Evolutionary conservation across 2,329 filamentous ascomycete genomes (phyloP).

Genomic region (Acrodontium crateriforme): DNA sequence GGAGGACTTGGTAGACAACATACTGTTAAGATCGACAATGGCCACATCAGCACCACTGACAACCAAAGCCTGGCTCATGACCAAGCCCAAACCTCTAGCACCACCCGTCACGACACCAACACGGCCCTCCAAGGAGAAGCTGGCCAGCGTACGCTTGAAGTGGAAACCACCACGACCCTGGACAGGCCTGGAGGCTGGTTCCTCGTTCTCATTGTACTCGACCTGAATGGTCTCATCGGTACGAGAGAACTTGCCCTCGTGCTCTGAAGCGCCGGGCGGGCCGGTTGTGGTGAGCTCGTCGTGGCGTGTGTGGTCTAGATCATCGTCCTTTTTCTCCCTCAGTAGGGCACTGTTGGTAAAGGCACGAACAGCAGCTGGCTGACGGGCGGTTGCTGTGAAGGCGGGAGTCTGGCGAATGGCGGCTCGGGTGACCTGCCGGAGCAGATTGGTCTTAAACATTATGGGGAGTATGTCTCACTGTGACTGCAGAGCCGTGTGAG

Average conservation of each 20-base stretch:
- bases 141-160: constrained; percentile 70
- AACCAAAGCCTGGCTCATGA: constrained; percentile 86
- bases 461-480: too few species aligned
- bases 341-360: constrained; percentile 10
- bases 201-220: constrained; percentile 68
- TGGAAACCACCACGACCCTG: constrained; percentile 66
- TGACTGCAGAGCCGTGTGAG: too few species aligned
- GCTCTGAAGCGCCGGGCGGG: constrained; percentile 21
- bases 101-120: constrained; percentile 82
- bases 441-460: constrained; percentile 21
- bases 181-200: constrained; percentile 58
- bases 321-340: constrained; percentile 13
- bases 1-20: constrained; percentile 27
- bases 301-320: constrained; percentile 17
- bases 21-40: constrained; percentile 87
- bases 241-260: constrained; percentile 59
- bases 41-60: constrained; percentile 79
- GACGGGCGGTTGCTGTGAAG: constrained; percentile 8
- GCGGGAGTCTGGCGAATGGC: constrained; percentile 10
- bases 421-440: constrained; percentile 20
- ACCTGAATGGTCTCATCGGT: constrained; percentile 68
- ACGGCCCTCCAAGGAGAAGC: constrained; percentile 74
- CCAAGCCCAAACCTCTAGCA: constrained; percentile 74
- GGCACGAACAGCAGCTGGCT: constrained; percentile 7
- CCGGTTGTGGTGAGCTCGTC: constrained; percentile 22